A percentile compares a stretch with the other conserved stretches of the same genome.
Evolutionary conservation across 192 early-diverging fungal genomes (phyloP).

Genomic region (Backusella parvicylindrica): DNA sequence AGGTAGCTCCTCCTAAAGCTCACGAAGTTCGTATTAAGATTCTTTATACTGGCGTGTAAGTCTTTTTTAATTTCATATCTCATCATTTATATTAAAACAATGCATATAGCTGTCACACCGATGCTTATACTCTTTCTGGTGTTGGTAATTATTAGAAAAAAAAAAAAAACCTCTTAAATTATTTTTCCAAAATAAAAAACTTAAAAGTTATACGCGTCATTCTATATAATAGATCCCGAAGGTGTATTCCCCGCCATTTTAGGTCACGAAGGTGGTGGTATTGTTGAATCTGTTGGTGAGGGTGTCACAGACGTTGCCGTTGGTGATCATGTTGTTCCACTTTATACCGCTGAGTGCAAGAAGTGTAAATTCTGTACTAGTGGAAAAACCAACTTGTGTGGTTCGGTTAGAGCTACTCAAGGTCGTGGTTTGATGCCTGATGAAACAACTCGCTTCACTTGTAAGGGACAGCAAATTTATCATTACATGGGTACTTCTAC

Average conservation of each 20-base stretch:
- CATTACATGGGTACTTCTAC: constrained; percentile 98
- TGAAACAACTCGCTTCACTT: constrained; percentile 84
- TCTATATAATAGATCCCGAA: constrained; percentile 56
- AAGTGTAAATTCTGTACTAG: constrained; percentile 98
- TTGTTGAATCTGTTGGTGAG: constrained; percentile 96
- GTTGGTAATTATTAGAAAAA: constrained; percentile 10
- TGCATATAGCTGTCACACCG: constrained; percentile 78
- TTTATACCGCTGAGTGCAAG: constrained; percentile 87
- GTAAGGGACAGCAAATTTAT: constrained; percentile 83
- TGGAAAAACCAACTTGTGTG: constrained; percentile 97
- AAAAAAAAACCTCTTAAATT: constrained; percentile 37
- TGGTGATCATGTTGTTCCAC: constrained; percentile 97
- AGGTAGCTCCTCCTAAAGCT: constrained; percentile 91
- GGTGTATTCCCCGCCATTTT: constrained; percentile 91
- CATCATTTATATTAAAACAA: constrained; percentile 17
- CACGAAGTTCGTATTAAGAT: constrained; percentile 96
- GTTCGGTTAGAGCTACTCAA: constrained; percentile 86
- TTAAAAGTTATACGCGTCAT: not conserved
- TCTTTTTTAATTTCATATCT: not conserved
- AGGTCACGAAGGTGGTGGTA: constrained; percentile 93
- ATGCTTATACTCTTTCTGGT: constrained; percentile 93
- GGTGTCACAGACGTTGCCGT: constrained; percentile 84
- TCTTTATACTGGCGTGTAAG: constrained; percentile 81
- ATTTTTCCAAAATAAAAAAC: not conserved
- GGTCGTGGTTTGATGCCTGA: constrained; percentile 96